A percentile compares a stretch with the other conserved stretches of the same genome.
Conservation (phyloP, 139 green algal species). For the Tetraselmis chui region DNA sequence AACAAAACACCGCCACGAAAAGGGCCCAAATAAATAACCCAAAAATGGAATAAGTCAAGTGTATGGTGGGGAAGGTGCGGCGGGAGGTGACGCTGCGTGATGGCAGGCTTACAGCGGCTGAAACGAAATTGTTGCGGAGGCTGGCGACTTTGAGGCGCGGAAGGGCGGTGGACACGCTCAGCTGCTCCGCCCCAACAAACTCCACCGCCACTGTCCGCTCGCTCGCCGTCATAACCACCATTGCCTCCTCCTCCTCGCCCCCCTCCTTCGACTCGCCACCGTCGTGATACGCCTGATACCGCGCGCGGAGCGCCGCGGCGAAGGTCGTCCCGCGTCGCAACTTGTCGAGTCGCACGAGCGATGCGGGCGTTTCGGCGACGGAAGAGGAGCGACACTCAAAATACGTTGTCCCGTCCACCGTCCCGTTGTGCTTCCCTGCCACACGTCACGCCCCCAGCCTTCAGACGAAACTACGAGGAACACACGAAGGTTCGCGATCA, state of each 20-base stretch:
- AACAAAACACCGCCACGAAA: too few species aligned
- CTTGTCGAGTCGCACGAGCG: slow-evolving; percentile 62
- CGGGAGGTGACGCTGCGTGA: too few species aligned
- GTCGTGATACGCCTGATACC: slow-evolving; percentile 59
- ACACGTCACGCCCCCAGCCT: background rate
- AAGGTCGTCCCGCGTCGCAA: slow-evolving; percentile 34
- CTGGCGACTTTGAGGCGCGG: background rate
- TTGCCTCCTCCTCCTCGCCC: slow-evolving; percentile 24
- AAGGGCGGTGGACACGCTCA: slow-evolving; percentile 8
- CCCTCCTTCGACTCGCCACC: slow-evolving; percentile 17
- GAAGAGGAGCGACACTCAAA: slow-evolving; percentile 43
- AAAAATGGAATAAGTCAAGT: background rate
- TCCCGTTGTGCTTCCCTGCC: slow-evolving; percentile 69
- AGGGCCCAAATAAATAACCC: background rate
- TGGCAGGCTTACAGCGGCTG: background rate
- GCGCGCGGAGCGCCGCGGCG: slow-evolving; percentile 32
- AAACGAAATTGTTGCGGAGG: slow-evolving; percentile 4
- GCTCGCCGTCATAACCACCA: slow-evolving; percentile 35
- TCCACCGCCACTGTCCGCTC: slow-evolving; percentile 42
- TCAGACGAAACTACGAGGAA: background rate
- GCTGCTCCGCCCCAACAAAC: slow-evolving; percentile 56
- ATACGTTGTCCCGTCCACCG: slow-evolving; percentile 49
- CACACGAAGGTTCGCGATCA: background rate
- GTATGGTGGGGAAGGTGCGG: background rate
- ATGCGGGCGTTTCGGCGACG: slow-evolving; percentile 41